Conservation (phyloP, 2,329 filamentous ascomycete genomes). For the Pseudogymnoascus destructans region DNA sequence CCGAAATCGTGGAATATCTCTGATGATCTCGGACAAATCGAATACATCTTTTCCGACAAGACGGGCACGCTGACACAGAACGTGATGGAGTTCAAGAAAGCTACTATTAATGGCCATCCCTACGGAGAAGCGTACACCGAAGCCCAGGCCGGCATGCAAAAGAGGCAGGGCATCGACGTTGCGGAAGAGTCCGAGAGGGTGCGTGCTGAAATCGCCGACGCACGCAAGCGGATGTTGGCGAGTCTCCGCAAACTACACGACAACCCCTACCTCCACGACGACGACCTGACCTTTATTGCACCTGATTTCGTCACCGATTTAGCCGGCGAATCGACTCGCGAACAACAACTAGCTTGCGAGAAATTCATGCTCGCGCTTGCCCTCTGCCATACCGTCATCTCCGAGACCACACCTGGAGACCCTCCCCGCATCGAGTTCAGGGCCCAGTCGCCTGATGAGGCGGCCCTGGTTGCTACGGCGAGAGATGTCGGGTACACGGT, state of each 20-base stretch:
- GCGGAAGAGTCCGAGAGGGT: constrained; percentile 65
- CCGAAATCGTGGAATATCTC: constrained; percentile 99
- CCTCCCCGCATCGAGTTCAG: constrained; percentile 87
- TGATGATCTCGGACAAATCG: constrained; percentile 92
- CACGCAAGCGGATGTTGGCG: constrained; percentile 58
- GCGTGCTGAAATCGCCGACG: constrained; percentile 63
- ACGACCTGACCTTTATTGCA: constrained; percentile 82
- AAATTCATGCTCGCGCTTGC: constrained; percentile 91
- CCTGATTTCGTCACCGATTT: constrained; percentile 81
- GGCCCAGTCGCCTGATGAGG: constrained; percentile 93
- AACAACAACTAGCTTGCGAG: constrained; percentile 66
- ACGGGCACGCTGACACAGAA: constrained; percentile 84
- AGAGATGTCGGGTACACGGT: constrained; percentile 93
- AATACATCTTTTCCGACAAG: constrained; percentile 97
- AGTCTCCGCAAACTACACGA: constrained; percentile 65
- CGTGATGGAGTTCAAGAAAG: constrained; percentile 99
- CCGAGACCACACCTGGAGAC: constrained; percentile 76
- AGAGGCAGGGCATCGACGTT: constrained; percentile 74
- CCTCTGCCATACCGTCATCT: constrained; percentile 89
- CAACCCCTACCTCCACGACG: constrained; percentile 83
- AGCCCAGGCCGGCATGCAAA: constrained; percentile 91
- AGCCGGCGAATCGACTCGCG: constrained; percentile 58
- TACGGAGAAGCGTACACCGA: constrained; percentile 98
- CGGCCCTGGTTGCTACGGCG: constrained; percentile 87
- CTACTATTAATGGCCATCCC: constrained; percentile 81